Evolutionary conservation across 1,139 yeast genomes (phyloP), one percentile per base, ranked within the genome.

Genomic region (Hyphopichia buzzinii): DNA sequence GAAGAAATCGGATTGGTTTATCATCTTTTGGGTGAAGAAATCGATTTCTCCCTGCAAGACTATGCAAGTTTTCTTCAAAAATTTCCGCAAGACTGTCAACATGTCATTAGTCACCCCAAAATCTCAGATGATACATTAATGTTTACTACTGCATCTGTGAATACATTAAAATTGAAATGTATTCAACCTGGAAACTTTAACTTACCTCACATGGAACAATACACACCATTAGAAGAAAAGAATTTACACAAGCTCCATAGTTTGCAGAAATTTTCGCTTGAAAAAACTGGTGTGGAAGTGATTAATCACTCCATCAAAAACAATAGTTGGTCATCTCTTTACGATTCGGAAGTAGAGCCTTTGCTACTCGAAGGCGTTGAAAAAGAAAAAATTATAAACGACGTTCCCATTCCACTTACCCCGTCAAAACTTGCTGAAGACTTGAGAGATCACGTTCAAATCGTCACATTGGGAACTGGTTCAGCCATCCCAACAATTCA

Each of bases 381-480:
- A 4, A 63, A 61, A 33, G 43, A 38, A 0, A 42, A 39, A 3
- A 43, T 58, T 4, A 38, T 62, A 2, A 41, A 52, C 25, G 39
- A 43, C 10, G 42, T 43, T 1, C 59, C 59, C 0, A 41, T 60
- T 11, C 40, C 62, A 3, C 43, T 65, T 13, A 50, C 37, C 2
- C 37, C 49, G 0, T 24, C 38, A 3, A 34, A 35, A 6, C 39
- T 43, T 4, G 40, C 43, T 3, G 41, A 36, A 2, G 31, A 51
- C 1, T 48, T 76, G 38, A 68, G 64, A 40, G 79, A 72, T 33
- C 77, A 80, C 43, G 81, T 87, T 0, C 92, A 88, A 49, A 64
- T 84, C 1, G 65, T 86, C 12, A 84, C 96, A 0, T 61, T 92
- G 6, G 99, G 99, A 7, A 92, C 98, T 0, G 98, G 98, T 0